Evolutionary conservation across 2,329 filamentous ascomycete genomes (phyloP).

Genomic region (Diplodia mutila): DNA sequence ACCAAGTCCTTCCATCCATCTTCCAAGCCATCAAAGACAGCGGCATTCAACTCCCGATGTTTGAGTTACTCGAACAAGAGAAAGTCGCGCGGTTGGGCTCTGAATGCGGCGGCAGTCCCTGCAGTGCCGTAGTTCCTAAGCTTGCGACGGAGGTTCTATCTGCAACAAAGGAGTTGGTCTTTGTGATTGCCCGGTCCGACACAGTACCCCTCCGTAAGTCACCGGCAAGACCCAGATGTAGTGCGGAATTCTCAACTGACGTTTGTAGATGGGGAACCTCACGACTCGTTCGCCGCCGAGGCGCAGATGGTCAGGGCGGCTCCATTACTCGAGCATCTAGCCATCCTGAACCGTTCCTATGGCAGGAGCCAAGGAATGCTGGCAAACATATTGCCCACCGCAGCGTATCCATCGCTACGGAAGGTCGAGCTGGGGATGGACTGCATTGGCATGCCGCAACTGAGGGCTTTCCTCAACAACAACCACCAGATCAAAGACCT

Average conservation of each 20-base stretch:
- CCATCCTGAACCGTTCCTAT: neutral
- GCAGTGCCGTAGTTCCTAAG: neutral
- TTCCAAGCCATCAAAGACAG: neutral
- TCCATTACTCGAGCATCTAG: neutral
- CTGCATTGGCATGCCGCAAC: too few relatives aligned
- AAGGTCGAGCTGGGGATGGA: neutral
- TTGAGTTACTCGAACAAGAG: too few relatives aligned
- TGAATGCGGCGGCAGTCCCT: too few relatives aligned
- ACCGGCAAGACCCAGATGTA: fast-evolving
- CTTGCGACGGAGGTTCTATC: neutral
- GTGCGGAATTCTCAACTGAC: neutral
- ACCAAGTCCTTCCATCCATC: neutral
- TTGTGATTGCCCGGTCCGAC: neutral
- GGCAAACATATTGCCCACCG: too few relatives aligned
- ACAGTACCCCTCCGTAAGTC: neutral
- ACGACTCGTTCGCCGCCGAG: too few relatives aligned
- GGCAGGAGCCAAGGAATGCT: too few relatives aligned
- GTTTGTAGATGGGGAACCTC: neutral
- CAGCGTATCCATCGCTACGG: neutral
- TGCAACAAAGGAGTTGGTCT: neutral
- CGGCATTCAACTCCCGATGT: neutral
- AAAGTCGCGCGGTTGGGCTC: too few relatives aligned
- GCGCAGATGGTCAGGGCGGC: neutral
- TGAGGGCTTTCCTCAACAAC: neutral
- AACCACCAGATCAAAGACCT: neutral